Percentiles rank a stretch among this genome's conserved stretches.
These are phyloP conservation scores for Coprinopsis marcescibilis DNA, from an alignment of 768 basidiomycete species.

Conservation along the genomic window DNA sequence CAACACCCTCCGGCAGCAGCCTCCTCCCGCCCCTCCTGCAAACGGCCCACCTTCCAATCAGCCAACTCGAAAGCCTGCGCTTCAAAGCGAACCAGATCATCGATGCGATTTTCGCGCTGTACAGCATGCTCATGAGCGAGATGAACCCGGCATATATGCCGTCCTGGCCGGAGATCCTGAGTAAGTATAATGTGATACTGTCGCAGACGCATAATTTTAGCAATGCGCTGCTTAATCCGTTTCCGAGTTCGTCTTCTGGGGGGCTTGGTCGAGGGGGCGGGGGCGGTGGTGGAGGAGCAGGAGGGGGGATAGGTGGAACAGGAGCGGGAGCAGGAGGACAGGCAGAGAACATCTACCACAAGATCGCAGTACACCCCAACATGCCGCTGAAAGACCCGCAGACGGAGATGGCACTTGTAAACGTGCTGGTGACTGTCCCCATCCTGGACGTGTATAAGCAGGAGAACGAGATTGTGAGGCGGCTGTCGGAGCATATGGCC, in stretches of 20 bases:
- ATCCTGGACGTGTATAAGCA: conserved; percentile 67
- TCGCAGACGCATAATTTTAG: conserved; percentile 80
- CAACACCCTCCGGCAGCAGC: neutral
- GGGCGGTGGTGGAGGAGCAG: conserved; percentile 11
- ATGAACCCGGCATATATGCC: conserved; percentile 59
- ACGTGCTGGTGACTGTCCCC: conserved; percentile 73
- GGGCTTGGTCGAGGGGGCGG: too few species aligned
- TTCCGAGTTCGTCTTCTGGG: conserved; percentile 25
- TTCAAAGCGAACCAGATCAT: conserved; percentile 78
- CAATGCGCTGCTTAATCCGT: conserved; percentile 45
- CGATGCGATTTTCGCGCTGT: conserved; percentile 64
- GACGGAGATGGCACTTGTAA: conserved; percentile 68
- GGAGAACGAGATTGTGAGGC: conserved; percentile 69
- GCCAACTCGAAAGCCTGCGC: conserved; percentile 69
- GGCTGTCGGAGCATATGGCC: conserved; percentile 61
- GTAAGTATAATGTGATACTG: conserved; percentile 80
- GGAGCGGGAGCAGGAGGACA: conserved; percentile 4
- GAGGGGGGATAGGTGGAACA: neutral
- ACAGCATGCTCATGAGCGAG: conserved; percentile 55
- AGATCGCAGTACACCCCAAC: conserved; percentile 64
- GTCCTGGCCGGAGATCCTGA: conserved; percentile 80
- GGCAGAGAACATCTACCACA: conserved; percentile 52
- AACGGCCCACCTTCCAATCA: conserved; percentile 42
- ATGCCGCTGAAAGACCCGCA: conserved; percentile 53
- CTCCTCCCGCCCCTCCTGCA: conserved; percentile 10